Conservation (phyloP, 768 basidiomycete species). For the Termitomyces heimii region DNA sequence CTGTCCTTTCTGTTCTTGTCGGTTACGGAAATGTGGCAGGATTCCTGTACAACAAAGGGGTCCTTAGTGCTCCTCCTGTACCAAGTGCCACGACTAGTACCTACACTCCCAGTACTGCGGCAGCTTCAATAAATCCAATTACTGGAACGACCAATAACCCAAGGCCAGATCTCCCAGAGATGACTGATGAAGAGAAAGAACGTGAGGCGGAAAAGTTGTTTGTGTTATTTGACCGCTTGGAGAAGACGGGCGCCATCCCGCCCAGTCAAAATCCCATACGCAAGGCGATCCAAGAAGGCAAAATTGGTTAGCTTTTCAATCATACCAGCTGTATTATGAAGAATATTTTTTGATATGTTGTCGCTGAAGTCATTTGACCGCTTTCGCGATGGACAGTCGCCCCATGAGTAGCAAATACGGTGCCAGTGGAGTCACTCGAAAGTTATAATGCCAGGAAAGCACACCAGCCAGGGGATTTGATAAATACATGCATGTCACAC, state of each 20-base stretch:
- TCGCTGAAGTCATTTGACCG: not conserved
- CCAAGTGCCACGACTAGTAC: slow-evolving; percentile 19
- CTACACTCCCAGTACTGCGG: slow-evolving; percentile 26
- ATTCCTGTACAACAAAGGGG: slow-evolving; percentile 87
- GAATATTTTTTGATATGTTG: not conserved
- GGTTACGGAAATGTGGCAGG: slow-evolving; percentile 97
- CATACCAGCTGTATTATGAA: not conserved
- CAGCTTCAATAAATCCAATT: slow-evolving; percentile 69
- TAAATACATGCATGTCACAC: not conserved
- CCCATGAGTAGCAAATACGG: not conserved
- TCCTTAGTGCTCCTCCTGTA: slow-evolving; percentile 54
- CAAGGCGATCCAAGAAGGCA: slow-evolving; percentile 47
- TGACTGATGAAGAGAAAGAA: slow-evolving; percentile 97
- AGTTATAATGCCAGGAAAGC: too few species aligned
- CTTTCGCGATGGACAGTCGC: not conserved
- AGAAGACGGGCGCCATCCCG: slow-evolving; percentile 65
- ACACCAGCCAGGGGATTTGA: too few species aligned
- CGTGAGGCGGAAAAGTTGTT: slow-evolving; percentile 89
- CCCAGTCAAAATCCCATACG: slow-evolving; percentile 67
- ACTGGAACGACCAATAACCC: slow-evolving; percentile 63
- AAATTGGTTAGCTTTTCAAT: not conserved
- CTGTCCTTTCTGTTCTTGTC: slow-evolving; percentile 65
- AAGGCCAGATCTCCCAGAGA: slow-evolving; percentile 38
- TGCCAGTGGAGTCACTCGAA: not conserved
- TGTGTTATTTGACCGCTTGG: slow-evolving; percentile 85